Conservation (phyloP, 345 rosid species). For the Murraya paniculata region DNA sequence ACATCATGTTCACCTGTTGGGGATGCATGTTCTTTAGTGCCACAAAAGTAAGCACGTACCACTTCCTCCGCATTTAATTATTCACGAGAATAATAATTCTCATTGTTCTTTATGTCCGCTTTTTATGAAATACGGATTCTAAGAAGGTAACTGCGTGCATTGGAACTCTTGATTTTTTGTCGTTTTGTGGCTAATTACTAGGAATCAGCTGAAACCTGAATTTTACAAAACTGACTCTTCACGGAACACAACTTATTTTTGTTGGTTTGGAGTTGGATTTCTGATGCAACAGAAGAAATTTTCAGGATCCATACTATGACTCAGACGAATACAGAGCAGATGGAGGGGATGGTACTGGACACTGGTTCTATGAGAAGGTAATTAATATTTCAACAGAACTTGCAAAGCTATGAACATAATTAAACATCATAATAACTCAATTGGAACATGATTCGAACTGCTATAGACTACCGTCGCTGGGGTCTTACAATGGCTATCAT, state of each 20-base stretch:
- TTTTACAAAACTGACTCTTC: too few relatives aligned
- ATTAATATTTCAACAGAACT: background rate
- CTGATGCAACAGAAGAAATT: background rate
- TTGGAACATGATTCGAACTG: background rate
- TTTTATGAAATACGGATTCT: too few relatives aligned
- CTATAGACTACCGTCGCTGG: too few relatives aligned
- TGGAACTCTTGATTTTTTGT: too few relatives aligned
- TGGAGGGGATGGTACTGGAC: slow-evolving; percentile 94
- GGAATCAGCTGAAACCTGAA: too few relatives aligned
- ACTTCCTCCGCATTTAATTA: background rate
- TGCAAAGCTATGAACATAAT: background rate
- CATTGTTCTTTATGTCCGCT: background rate
- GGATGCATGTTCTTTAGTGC: slow-evolving; percentile 85
- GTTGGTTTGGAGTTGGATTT: background rate
- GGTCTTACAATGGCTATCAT: too few relatives aligned
- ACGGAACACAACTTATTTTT: background rate
- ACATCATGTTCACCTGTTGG: slow-evolving; percentile 91
- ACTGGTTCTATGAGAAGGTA: slow-evolving; percentile 89
- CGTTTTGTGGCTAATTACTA: too few relatives aligned
- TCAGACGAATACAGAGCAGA: slow-evolving; percentile 78
- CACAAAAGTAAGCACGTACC: slow-evolving; percentile 53
- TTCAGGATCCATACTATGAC: slow-evolving; percentile 89
- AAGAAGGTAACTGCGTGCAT: too few relatives aligned
- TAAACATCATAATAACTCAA: background rate
- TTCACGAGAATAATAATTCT: background rate